Conservation (phyloP, 2,329 filamentous ascomycete genomes). For the Microsporum audouinii region DNA sequence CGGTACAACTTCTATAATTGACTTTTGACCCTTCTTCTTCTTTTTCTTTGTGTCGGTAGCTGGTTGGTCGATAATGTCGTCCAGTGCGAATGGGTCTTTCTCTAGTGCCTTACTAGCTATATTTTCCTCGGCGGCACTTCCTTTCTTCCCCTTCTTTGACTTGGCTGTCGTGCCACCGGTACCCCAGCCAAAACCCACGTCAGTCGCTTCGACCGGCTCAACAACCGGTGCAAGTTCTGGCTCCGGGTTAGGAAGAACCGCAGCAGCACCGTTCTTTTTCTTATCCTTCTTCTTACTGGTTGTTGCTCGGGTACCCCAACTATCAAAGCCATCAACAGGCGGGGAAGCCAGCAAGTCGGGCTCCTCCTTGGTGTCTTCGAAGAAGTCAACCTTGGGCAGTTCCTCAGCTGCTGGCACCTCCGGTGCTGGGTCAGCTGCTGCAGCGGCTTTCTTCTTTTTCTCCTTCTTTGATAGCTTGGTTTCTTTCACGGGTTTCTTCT, state of each 20-base stretch:
- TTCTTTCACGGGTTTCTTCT: conserved; percentile 2
- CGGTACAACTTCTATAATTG: neutral
- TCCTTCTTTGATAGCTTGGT: conserved; percentile 22
- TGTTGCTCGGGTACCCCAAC: conserved; percentile 24
- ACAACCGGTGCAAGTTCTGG: conserved; percentile 4
- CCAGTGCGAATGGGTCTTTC: neutral
- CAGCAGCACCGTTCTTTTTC: conserved; percentile 33
- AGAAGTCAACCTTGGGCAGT: conserved; percentile 3
- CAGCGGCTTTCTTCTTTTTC: conserved; percentile 14
- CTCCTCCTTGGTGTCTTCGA: conserved; percentile 15
- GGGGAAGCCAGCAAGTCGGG: conserved; percentile 11
- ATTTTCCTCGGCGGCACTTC: neutral
- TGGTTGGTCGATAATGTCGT: neutral
- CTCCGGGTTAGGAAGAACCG: conserved; percentile 25
- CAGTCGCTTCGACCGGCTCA: conserved; percentile 4
- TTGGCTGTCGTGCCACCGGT: conserved; percentile 4
- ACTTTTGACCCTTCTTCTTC: conserved; percentile 2
- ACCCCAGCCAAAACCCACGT: neutral
- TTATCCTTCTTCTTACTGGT: conserved; percentile 37
- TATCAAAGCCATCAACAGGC: neutral
- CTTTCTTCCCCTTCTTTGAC: conserved; percentile 9
- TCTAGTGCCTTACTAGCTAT: conserved; percentile 2
- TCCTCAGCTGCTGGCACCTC: conserved; percentile 24
- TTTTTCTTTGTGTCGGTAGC: conserved; percentile 1
- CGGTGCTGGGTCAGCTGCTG: conserved; percentile 21